Percentiles rank a stretch among this genome's conserved stretches.
phyloP scores from a whole-genome alignment of 805 yeast genomes.

The Zygoascus flipseniorum region DNA sequence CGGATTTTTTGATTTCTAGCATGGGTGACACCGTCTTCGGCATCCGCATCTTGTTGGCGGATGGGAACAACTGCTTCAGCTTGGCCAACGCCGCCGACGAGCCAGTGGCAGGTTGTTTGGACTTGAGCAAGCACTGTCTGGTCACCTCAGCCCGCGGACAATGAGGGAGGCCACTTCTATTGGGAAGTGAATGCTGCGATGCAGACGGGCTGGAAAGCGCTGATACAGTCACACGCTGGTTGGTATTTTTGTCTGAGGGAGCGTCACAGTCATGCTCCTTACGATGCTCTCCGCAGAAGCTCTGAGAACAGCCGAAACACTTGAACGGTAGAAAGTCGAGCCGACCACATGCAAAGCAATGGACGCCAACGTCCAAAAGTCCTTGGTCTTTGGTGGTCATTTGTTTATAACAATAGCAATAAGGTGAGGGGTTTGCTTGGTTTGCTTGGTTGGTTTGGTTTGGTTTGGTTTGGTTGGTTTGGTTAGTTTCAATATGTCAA shows the following conservation, averaged over 20 bases:
- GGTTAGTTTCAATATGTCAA: too few species aligned
- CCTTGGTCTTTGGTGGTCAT: constrained; percentile 16
- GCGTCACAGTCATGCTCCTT: constrained; percentile 27
- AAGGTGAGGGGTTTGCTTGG: too few species aligned
- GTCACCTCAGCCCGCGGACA: not conserved
- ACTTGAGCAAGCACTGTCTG: not conserved
- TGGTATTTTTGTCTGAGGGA: not conserved
- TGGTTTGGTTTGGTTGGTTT: too few species aligned
- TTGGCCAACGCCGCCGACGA: constrained; percentile 2
- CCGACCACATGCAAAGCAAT: constrained; percentile 31
- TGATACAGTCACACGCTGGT: not conserved
- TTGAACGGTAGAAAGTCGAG: constrained; percentile 37
- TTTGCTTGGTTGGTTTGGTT: too few species aligned
- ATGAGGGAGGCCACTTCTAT: not conserved
- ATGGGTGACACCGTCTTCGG: not conserved
- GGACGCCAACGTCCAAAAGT: constrained; percentile 31
- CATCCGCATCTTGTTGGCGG: not conserved
- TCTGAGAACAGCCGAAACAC: constrained; percentile 30
- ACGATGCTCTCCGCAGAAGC: constrained; percentile 32
- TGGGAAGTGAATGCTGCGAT: not conserved
- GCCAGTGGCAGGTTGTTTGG: not conserved
- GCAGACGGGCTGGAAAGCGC: not conserved
- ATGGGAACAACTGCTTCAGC: constrained; percentile 1
- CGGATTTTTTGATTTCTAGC: constrained; percentile 23
- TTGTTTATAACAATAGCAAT: too few species aligned